Conservation (phyloP, 768 basidiomycete species). For the Phanerochaete sordida region DNA sequence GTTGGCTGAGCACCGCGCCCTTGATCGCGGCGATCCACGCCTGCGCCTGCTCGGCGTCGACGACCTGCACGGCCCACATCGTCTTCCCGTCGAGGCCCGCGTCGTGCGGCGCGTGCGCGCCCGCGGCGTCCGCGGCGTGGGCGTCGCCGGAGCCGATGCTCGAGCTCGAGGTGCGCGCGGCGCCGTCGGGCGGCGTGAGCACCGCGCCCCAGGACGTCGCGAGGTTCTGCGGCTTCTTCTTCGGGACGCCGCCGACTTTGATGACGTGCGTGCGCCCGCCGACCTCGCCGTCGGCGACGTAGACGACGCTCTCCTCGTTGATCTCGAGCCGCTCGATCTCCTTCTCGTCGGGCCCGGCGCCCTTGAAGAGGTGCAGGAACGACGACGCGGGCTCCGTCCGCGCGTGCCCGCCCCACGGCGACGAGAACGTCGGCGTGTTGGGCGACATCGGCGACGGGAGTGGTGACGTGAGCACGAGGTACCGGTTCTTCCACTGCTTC, state of each 20-base stretch:
- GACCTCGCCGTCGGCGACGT: constrained; percentile 53
- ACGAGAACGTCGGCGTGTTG: constrained; percentile 1
- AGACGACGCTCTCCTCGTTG: constrained; percentile 73
- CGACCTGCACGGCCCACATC: constrained; percentile 72
- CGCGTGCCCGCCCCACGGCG: not conserved
- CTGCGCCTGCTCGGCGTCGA: constrained; percentile 58
- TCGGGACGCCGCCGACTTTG: constrained; percentile 58
- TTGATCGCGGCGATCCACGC: constrained; percentile 78
- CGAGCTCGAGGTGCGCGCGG: constrained; percentile 6
- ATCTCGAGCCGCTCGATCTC: constrained; percentile 77
- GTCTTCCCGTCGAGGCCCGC: constrained; percentile 36
- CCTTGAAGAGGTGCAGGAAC: constrained; percentile 76
- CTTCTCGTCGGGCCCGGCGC: constrained; percentile 47
- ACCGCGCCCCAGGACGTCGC: constrained; percentile 8
- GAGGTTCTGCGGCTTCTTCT: constrained; percentile 27
- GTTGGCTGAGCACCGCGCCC: constrained; percentile 63
- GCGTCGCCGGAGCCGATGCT: not conserved
- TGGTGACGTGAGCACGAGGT: constrained; percentile 48
- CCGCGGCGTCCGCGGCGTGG: not conserved
- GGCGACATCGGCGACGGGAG: constrained; percentile 7
- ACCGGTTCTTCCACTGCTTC: constrained; percentile 68
- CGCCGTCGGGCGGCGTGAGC: not conserved
- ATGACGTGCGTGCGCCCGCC: constrained; percentile 50
- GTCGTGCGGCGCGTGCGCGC: constrained; percentile 6
- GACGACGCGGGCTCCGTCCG: constrained; percentile 36